Percentiles rank a stretch among this genome's conserved stretches.
These are phyloP conservation scores for Phlyctochytrium arcticum DNA, from an alignment of 192 early-diverging fungal genomes.

Conservation along the genomic window DNA sequence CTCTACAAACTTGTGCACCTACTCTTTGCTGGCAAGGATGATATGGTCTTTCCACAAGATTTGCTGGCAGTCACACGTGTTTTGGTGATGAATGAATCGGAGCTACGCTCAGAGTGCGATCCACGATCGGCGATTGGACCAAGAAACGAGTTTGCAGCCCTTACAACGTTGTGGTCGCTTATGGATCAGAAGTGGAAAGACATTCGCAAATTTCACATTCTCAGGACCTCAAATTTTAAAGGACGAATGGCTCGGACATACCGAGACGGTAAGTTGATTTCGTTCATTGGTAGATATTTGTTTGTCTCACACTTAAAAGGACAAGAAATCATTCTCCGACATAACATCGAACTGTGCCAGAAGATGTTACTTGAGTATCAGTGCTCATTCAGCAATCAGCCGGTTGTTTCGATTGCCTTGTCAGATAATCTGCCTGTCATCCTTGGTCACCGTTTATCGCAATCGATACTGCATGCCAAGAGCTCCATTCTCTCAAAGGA, in stretches of 20 bases:
- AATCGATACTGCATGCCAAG: too few species aligned
- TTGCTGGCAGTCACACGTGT: slow-evolving; percentile 26
- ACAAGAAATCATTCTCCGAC: too few species aligned
- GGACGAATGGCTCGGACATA: slow-evolving; percentile 18
- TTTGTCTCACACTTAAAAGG: too few species aligned
- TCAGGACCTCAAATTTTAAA: background rate
- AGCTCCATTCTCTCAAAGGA: too few species aligned
- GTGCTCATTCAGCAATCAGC: too few species aligned
- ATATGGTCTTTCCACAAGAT: slow-evolving; percentile 11
- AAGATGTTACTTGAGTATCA: too few species aligned
- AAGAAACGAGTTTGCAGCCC: slow-evolving; percentile 18
- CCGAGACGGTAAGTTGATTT: slow-evolving; percentile 20
- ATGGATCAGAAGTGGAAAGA: slow-evolving; percentile 1
- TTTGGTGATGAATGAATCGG: slow-evolving; percentile 32
- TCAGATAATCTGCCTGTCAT: too few species aligned
- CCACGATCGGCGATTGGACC: background rate
- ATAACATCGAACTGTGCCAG: too few species aligned
- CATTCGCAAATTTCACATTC: background rate
- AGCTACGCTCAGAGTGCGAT: slow-evolving; percentile 6
- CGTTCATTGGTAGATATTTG: background rate
- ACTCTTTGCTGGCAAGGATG: slow-evolving; percentile 37
- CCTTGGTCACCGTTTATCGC: too few species aligned
- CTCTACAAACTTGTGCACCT: slow-evolving; percentile 29
- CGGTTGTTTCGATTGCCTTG: too few species aligned
- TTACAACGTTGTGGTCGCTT: slow-evolving; percentile 15